Conservation (phyloP, 1,139 yeast species). For the Candida sojae region DNA sequence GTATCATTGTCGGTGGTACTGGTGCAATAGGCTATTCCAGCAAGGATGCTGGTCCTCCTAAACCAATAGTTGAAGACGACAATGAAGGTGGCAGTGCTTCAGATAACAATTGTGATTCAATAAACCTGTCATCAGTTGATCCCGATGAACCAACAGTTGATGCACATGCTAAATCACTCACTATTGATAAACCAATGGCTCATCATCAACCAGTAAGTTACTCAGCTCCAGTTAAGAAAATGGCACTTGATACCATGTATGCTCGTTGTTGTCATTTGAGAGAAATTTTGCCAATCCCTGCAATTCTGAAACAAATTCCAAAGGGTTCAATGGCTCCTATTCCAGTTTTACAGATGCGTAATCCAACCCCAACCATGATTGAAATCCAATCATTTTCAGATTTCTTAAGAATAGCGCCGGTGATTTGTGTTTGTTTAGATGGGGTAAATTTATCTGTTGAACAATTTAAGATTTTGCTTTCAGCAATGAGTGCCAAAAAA, state of each 20-base stretch:
- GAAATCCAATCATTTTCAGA: conserved; percentile 77
- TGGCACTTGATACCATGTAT: conserved; percentile 64
- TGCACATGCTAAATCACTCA: conserved; percentile 40
- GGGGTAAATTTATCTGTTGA: conserved; percentile 65
- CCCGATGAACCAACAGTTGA: conserved; percentile 43
- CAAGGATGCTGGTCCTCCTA: conserved; percentile 17
- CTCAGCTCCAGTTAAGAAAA: conserved; percentile 40
- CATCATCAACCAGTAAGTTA: conserved; percentile 26
- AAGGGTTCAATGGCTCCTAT: conserved; percentile 70
- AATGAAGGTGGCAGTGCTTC: conserved; percentile 11
- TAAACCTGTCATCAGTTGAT: conserved; percentile 19
- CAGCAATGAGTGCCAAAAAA: conserved; percentile 61
- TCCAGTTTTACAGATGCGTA: conserved; percentile 62
- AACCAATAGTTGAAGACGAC: conserved; percentile 8
- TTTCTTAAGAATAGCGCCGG: conserved; percentile 72
- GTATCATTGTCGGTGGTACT: conserved; percentile 78
- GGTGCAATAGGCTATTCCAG: conserved; percentile 54
- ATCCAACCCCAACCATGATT: conserved; percentile 73
- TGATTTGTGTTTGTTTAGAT: conserved; percentile 66
- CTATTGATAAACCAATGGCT: conserved; percentile 53
- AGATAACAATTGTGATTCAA: conserved; percentile 13
- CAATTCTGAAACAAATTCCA: conserved; percentile 72
- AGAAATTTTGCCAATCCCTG: conserved; percentile 75
- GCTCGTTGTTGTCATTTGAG: conserved; percentile 76
- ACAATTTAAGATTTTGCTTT: conserved; percentile 62